These are phyloP conservation scores for Fusarium sp. DNA, from an alignment of 2,329 filamentous ascomycete genomes.

Conservation along the genomic window DNA sequence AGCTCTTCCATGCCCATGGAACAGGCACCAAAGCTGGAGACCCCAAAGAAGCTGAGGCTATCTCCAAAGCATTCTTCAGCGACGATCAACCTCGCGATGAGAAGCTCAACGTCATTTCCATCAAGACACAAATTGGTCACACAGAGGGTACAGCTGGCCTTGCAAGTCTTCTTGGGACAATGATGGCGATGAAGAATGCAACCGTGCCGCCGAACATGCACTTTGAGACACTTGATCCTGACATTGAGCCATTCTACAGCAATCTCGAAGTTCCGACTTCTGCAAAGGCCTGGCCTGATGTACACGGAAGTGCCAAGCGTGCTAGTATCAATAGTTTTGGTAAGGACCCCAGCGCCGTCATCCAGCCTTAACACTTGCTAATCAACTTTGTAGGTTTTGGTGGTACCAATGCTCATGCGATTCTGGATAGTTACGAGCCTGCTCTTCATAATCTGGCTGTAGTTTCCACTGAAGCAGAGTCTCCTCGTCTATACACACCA, in stretches of 20 bases:
- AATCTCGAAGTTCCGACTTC: background rate
- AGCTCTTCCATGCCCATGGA: conserved; percentile 19
- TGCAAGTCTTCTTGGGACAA: background rate
- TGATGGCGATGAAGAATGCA: background rate
- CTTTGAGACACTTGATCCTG: background rate
- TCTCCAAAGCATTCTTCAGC: background rate
- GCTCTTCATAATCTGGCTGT: too few species aligned
- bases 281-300: background rate
- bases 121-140: conserved; percentile 22
- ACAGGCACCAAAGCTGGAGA: conserved; percentile 24
- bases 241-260: background rate
- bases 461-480: background rate
- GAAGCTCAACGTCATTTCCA: background rate
- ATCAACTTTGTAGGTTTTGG: background rate
- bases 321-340: conserved; percentile 9
- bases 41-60: conserved; percentile 17
- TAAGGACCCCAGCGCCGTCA: accelerated
- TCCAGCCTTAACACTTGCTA: accelerated
- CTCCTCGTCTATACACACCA: background rate
- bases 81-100: background rate
- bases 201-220: background rate
- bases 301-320: background rate
- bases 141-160: conserved; percentile 10
- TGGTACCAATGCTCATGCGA: conserved; percentile 21
- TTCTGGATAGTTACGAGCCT: conserved; percentile 4